Conservation (phyloP, 441 rosid species). For the Bruguiera hainesii region DNA sequence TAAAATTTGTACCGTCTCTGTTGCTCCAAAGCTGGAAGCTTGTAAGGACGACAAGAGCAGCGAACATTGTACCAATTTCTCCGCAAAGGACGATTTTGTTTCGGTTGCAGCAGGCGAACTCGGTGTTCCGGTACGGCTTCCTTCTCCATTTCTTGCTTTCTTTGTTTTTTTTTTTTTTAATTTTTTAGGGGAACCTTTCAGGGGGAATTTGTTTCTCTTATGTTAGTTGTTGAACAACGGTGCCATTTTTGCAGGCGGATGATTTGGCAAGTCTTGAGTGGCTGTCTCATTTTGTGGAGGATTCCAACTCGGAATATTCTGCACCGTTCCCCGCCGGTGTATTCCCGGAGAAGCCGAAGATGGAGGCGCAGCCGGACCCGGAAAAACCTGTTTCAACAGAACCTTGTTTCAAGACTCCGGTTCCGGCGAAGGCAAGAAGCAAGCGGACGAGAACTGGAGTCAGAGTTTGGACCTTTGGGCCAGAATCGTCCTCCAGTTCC, state of each 20-base stretch:
- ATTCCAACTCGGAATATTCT: conserved; percentile 63
- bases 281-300: conserved; percentile 91
- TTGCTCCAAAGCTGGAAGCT: conserved; percentile 22
- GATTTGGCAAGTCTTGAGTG: conserved; percentile 82
- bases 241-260: conserved; percentile 43
- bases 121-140: conserved; percentile 51
- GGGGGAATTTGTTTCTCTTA: not conserved
- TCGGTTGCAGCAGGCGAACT: conserved; percentile 47
- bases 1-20: conserved; percentile 10
- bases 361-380: conserved; percentile 24
- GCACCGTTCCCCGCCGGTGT: conserved; percentile 45
- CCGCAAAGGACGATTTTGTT: conserved; percentile 29
- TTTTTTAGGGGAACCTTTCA: not conserved
- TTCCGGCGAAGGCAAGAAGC: conserved; percentile 83
- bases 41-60: conserved; percentile 5
- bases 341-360: conserved; percentile 25
- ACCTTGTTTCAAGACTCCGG: conserved; percentile 44
- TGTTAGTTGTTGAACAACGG: conserved; percentile 8
- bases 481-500: conserved; percentile 61
- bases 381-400: conserved; percentile 20
- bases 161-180: not conserved
- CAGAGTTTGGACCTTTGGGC: conserved; percentile 59
- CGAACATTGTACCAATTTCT: conserved; percentile 19
- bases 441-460: conserved; percentile 61
- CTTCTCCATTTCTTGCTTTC: not conserved